phyloP scores from a whole-genome alignment of 768 basidiomycete species.

The Xanthoconium purpureum region DNA sequence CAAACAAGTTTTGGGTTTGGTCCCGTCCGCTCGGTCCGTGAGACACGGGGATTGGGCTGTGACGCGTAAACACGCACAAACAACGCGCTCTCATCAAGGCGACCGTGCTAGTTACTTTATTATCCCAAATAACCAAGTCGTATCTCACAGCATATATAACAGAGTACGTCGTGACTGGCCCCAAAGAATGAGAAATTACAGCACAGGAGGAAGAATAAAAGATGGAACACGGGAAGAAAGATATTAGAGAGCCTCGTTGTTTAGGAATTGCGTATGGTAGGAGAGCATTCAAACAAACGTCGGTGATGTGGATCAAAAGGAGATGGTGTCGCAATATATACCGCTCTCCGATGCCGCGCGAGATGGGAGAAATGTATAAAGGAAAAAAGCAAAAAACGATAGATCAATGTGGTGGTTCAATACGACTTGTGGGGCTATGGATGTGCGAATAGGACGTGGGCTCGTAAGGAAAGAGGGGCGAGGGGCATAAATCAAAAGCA shows the following conservation, averaged over 20 bases:
- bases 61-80: conserved; percentile 30
- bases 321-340: conserved; percentile 9
- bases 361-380: conserved; percentile 10
- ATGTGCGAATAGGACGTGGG: no score
- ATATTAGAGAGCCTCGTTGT: neutral
- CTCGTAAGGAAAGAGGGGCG: no score
- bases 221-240: neutral
- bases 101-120: no score
- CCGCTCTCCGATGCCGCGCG: conserved; percentile 4
- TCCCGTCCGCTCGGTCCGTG: no score
- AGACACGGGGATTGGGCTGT: neutral
- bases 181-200: neutral
- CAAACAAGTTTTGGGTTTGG: no score
- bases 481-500: neutral
- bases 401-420: neutral
- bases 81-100: conserved; percentile 17
- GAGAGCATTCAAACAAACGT: neutral
- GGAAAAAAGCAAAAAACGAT: neutral
- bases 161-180: neutral
- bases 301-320: neutral
- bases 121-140: neutral
- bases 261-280: neutral
- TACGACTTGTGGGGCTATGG: no score
- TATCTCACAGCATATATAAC: neutral
- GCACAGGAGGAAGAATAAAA: neutral